These are phyloP conservation scores for Cladophialophora exuberans DNA, from an alignment of 2,329 filamentous ascomycete species.

Conservation along the genomic window DNA sequence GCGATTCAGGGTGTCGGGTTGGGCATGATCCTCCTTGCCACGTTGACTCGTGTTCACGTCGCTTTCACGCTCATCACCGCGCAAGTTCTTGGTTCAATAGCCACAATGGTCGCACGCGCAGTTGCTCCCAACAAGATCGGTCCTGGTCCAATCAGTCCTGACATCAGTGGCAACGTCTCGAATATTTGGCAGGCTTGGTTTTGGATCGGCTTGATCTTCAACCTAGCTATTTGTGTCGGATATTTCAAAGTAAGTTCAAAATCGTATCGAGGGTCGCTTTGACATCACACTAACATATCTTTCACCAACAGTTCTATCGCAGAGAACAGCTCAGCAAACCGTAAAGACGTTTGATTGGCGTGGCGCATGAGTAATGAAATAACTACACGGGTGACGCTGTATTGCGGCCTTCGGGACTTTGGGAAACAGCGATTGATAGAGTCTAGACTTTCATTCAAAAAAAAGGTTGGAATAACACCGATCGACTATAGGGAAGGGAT, in stretches of 20 bases:
- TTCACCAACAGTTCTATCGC: conserved; percentile 46
- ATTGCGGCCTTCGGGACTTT: no score
- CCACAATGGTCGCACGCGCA: conserved; percentile 64
- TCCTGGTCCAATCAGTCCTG: conserved; percentile 65
- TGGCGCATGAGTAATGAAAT: no score
- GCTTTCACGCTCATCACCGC: conserved; percentile 63
- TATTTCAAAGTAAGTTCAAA: conserved; percentile 55
- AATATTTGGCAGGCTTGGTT: conserved; percentile 59
- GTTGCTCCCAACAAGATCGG: conserved; percentile 64
- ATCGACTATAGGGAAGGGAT: no score
- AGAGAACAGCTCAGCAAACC: conserved; percentile 51
- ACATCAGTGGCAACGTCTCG: conserved; percentile 56
- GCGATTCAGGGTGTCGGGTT: conserved; percentile 68
- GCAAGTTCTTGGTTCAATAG: conserved; percentile 64
- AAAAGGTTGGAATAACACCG: no score
- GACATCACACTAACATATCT: neutral
- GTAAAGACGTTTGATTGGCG: no score
- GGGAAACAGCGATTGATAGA: no score
- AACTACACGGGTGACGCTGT: no score
- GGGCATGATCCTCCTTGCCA: conserved; percentile 69
- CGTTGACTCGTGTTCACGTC: conserved; percentile 67
- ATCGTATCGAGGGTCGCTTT: neutral
- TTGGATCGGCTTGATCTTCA: conserved; percentile 62
- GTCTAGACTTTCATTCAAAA: no score
- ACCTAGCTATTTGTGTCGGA: conserved; percentile 62